phyloP scores from a whole-genome alignment of 1,284 basidiomycete genomes.

The Sphagnurus paluster region DNA sequence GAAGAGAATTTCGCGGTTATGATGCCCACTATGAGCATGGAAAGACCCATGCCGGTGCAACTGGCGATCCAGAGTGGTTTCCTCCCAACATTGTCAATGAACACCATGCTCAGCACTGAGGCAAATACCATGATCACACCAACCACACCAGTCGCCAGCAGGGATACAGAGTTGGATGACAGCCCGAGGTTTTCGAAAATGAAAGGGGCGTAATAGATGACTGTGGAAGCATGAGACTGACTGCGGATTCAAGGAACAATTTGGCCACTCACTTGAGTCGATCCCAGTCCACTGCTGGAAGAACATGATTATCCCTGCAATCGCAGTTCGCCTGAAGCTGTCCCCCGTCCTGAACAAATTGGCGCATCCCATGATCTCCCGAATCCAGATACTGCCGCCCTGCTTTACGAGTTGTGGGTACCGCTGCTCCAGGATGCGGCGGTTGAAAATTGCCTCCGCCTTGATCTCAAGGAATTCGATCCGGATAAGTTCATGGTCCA shows the following conservation, averaged over 20 bases:
- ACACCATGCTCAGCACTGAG: conserved; percentile 15
- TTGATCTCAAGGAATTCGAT: conserved; percentile 20
- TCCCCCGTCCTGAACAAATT: conserved; percentile 18
- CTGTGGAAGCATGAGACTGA: not conserved
- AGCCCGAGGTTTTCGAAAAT: conserved; percentile 20
- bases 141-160: conserved; percentile 20
- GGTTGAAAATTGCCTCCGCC: conserved; percentile 14
- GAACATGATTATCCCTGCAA: conserved; percentile 19
- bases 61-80: conserved; percentile 19
- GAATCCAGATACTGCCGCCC: conserved; percentile 15
- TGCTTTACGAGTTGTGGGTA: conserved; percentile 17
- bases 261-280: conserved; percentile 18
- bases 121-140: conserved; percentile 20
- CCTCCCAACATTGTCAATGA: conserved; percentile 16
- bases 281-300: conserved; percentile 22
- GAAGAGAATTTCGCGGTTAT: conserved; percentile 19
- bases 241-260: not conserved
- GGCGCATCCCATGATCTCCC: conserved; percentile 16
- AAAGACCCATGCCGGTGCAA: conserved; percentile 17
- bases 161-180: conserved; percentile 16
- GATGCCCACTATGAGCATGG: conserved; percentile 19
- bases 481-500: conserved; percentile 14
- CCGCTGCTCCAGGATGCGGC: conserved; percentile 12
- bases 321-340: conserved; percentile 18
- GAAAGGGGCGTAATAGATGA: conserved; percentile 19